Base-by-base conservation (phyloP, 2,329 filamentous ascomycete species). In the Lasiodiplodia gonubiensis region DNA sequence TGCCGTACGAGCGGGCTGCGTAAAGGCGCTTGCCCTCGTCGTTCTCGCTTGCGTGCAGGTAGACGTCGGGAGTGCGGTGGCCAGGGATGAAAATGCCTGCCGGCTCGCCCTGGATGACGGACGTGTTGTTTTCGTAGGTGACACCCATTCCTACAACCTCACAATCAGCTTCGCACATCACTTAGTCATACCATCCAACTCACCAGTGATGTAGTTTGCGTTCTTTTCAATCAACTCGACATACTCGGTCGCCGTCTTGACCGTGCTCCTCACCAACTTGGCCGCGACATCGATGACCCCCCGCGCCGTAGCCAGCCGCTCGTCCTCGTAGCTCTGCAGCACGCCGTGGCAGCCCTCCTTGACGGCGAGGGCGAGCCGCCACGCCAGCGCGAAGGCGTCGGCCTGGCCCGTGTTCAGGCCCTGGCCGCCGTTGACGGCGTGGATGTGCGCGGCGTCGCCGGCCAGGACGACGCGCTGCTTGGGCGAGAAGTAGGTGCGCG, bases 281-380 rank as follows among this genome's bases (percentile, higher is more conserved):
- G 83, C 82, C 0, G 83, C 83, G 0, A 84, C 82, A 37, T 82
- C 79, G 49, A 85, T 82, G 25, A 85, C 82, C 21, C 76, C 77
- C 66, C 80, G 77, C 0, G 83, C 83, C 0, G 80, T 82, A 3
- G 76, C 74, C 37, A 81, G 75, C 11, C 82, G 76, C 70, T 85
- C 83, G 0, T 75, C 73, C 60, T 84, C 81, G 68, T 85, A 85
- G 66, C 80, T 83, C 16, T 72, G 70, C 3, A 85, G 53, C 1
- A 73, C 35, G 12, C 21, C 37, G 25, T 49, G 66, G 14, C n/a
- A 64, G 1, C 66, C 66, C 21, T n/a, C 16, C 39, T 49, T 46
- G 10, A 63, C 39, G 21, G 67, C 67, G 6, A 64, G 59, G 4
- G 66, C 60, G 3, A 73, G 67, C 14, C 71, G 67, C 71, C 71